Evolutionary conservation across 176 grass and related monocot species (phyloP), one percentile per base, ranked within the genome.

Genomic region (Typha latifolia): DNA sequence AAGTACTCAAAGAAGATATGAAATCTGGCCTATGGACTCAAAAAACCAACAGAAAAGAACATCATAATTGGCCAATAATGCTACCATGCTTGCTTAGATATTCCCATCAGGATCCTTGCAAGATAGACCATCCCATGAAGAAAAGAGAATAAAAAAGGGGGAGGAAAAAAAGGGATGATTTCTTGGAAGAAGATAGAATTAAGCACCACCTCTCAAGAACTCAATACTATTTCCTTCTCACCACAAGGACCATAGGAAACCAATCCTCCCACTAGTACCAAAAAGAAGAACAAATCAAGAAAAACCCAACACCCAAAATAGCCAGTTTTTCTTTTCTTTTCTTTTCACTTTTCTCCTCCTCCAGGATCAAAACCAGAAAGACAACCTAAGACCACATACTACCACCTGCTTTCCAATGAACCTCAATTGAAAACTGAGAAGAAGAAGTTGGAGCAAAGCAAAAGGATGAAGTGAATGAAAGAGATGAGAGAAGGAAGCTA

Each of bases 401-500:
- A 29, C 27, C 27, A 29, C 27, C 27, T 29, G 1, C 27, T 29
- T 29, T 29, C 27, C 27, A 29, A 29, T 29, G 27, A 29, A 29
- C 27, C 27, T 29, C 27, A 29, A 29, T 29, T 29, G 27, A 29
- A 29, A 29, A 29, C 27, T 29, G 27, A 29, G 27, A 29, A 29
- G 27, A 29, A 29, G 27, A 29, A 29, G 0, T 29, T 29, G 27
- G 27, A 29, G 7, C 37, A 43, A 43, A 59, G 14, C 53, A 59
- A 59, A 59, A 22, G 53, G 6, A 57, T 66, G 34, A 37, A 15
- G 43, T 8, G 12, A 49, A 11, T 32, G 56, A 63, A n/a, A 14
- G 63, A 73, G 62, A 48, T 23, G 64, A 78, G 64, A 32, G 73
- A 70, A 63, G 78, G 32, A 74, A 32, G 62, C n/a, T 23, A 75